These are phyloP conservation scores for Amborella trichopoda DNA, from an alignment of 164 flowering plant genomes.

Conservation along the genomic window DNA sequence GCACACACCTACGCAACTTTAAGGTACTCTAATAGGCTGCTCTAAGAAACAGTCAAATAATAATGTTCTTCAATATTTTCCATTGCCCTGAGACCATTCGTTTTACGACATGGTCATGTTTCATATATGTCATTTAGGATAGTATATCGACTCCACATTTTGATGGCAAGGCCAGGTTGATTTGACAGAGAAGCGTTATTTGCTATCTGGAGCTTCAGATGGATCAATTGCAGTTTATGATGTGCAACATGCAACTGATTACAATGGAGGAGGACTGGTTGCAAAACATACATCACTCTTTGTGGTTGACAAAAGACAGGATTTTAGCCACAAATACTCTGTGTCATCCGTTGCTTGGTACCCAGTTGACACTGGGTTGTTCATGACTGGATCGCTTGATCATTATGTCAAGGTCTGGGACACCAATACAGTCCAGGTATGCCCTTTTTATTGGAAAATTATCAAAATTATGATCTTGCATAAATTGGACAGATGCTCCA, in stretches of 20 bases:
- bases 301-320: conserved; percentile 63
- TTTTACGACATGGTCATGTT: conserved; percentile 1
- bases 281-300: conserved; percentile 58
- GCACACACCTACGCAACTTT: no score
- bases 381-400: conserved; percentile 84
- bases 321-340: conserved; percentile 67
- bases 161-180: conserved; percentile 68
- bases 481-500: no score
- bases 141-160: neutral
- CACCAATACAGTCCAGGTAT: conserved; percentile 71
- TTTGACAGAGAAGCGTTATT: conserved; percentile 82
- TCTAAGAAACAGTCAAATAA: no score
- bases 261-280: conserved; percentile 43
- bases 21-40: no score
- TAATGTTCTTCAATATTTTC: neutral
- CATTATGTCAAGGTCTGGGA: conserved; percentile 89
- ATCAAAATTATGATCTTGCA: no score
- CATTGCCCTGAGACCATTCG: neutral
- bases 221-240: conserved; percentile 83
- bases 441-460: no score
- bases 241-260: conserved; percentile 51
- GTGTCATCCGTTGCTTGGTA: conserved; percentile 89
- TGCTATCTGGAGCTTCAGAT: conserved; percentile 83
- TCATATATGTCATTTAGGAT: conserved; percentile 3
- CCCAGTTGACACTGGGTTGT: conserved; percentile 91